These are phyloP conservation scores for Pythium pyrilobum DNA, from an alignment of 352 stramenopile species.

Conservation along the genomic window DNA sequence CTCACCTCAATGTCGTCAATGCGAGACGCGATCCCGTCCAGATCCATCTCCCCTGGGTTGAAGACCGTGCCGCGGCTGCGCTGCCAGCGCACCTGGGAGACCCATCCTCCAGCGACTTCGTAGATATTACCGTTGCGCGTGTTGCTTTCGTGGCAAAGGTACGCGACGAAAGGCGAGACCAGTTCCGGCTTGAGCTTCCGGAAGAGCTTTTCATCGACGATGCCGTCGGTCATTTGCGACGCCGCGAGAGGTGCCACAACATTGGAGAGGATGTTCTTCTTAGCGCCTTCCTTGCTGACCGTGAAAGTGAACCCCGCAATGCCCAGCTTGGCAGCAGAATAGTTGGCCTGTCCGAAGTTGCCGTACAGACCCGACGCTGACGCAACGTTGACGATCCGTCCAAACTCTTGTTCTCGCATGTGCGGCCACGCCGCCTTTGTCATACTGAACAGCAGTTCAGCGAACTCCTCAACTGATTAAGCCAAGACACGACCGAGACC, in stretches of 20 bases:
- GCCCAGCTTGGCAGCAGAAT: conserved; percentile 86
- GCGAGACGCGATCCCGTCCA: conserved; percentile 41
- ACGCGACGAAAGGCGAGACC: conserved; percentile 80
- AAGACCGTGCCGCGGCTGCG: conserved; percentile 58
- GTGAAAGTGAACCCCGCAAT: conserved; percentile 92
- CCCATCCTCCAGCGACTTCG: conserved; percentile 79
- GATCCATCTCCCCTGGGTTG: conserved; percentile 31
- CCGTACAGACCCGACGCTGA: conserved; percentile 83
- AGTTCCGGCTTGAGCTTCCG: conserved; percentile 65
- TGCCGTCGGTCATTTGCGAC: conserved; percentile 80
- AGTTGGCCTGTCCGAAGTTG: conserved; percentile 90
- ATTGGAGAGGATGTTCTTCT: conserved; percentile 75
- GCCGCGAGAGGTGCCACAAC: conserved; percentile 77
- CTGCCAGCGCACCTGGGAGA: conserved; percentile 74
- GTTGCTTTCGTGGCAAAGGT: conserved; percentile 79
- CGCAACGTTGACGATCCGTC: conserved; percentile 83
- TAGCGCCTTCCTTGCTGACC: conserved; percentile 74
- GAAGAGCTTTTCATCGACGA: conserved; percentile 64
- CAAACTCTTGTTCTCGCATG: conserved; percentile 78
- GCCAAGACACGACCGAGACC: not conserved
- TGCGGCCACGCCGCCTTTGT: conserved; percentile 73
- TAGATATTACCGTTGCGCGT: conserved; percentile 70
- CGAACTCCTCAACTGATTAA: not conserved
- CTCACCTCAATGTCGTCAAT: conserved; percentile 60
- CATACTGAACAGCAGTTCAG: conserved; percentile 23